phyloP scores from a whole-genome alignment of 2,329 filamentous ascomycete genomes.

The Fusarium penzigii region DNA sequence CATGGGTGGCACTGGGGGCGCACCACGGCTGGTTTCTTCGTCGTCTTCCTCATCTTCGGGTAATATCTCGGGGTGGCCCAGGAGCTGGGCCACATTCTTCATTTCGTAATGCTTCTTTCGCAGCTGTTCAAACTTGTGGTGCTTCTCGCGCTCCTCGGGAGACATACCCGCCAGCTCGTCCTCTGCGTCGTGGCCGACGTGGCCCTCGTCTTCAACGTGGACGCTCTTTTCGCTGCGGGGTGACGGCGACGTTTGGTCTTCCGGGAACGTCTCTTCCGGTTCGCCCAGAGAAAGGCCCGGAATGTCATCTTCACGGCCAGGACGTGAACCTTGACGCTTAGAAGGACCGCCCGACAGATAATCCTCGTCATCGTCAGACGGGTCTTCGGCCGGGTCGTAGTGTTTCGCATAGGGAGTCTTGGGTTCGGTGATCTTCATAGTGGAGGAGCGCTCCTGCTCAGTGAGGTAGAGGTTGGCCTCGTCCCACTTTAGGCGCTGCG shows the following conservation, averaged over 20 bases:
- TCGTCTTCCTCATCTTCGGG: conserved; percentile 65
- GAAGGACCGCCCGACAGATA: conserved; percentile 31
- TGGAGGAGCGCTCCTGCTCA: conserved; percentile 90
- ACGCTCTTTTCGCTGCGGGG: conserved; percentile 66
- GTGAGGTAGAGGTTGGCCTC: conserved; percentile 97
- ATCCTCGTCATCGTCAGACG: conserved; percentile 72
- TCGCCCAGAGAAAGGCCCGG: conserved; percentile 90
- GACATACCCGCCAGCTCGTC: conserved; percentile 55
- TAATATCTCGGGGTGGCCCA: conserved; percentile 73
- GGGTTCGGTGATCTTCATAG: conserved; percentile 99
- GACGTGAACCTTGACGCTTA: conserved; percentile 39
- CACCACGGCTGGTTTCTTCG: conserved; percentile 42
- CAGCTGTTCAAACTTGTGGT: conserved; percentile 85
- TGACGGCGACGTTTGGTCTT: conserved; percentile 40
- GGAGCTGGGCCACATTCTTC: conserved; percentile 85
- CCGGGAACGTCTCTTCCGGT: conserved; percentile 73
- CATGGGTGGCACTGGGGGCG: conserved; percentile 44
- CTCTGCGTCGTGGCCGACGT: conserved; percentile 60
- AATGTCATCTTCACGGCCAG: conserved; percentile 69
- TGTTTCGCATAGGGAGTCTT: conserved; percentile 96
- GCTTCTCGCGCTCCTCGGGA: conserved; percentile 83
- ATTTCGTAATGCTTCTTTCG: conserved; percentile 99
- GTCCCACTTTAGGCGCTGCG: conserved; percentile 91
- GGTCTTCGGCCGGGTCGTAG: conserved; percentile 88
- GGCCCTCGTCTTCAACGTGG: conserved; percentile 69